phyloP scores from a whole-genome alignment of 1,284 basidiomycete genomes.

The Leccinum fallax region DNA sequence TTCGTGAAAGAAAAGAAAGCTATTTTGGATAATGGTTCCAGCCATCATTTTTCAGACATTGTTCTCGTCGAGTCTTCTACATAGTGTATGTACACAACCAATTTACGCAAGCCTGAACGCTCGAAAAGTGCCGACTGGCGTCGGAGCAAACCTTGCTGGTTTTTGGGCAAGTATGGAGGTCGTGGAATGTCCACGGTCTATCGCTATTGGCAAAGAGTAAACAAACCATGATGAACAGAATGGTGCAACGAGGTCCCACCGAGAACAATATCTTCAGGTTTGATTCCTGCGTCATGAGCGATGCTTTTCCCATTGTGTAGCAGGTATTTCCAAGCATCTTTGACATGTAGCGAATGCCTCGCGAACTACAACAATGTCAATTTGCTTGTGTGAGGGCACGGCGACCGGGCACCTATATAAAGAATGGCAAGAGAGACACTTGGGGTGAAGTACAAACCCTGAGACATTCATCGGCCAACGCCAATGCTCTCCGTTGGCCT shows the following conservation, averaged over 20 bases:
- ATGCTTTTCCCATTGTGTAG: slow-evolving; percentile 39
- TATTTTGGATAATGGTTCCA: not conserved
- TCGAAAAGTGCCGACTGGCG: too few relatives aligned
- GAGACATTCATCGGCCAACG: slow-evolving; percentile 41
- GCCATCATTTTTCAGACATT: not conserved
- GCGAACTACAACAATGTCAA: slow-evolving; percentile 43
- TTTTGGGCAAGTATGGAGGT: too few relatives aligned
- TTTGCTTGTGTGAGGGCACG: slow-evolving; percentile 39
- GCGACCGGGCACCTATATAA: slow-evolving; percentile 47
- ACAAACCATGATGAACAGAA: not conserved
- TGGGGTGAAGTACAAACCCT: slow-evolving; percentile 37
- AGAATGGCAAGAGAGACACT: slow-evolving; percentile 1
- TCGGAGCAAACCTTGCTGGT: too few relatives aligned
- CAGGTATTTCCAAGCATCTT: slow-evolving; percentile 47
- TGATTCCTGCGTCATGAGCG: slow-evolving; percentile 37
- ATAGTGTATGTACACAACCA: too few relatives aligned
- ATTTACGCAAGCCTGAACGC: too few relatives aligned
- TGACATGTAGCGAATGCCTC: slow-evolving; percentile 32
- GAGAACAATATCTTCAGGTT: slow-evolving; percentile 48
- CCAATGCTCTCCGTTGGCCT: slow-evolving; percentile 36
- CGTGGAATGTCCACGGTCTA: too few relatives aligned
- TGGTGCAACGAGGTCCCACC: slow-evolving; percentile 32
- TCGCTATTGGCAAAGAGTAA: not conserved
- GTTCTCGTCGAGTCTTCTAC: not conserved
- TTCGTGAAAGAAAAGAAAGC: not conserved